Percentiles rank a stretch among this genome's conserved stretches.
These are phyloP conservation scores for Globisporangium recalcitrans DNA, from an alignment of 352 stramenopile species.

Conservation along the genomic window DNA sequence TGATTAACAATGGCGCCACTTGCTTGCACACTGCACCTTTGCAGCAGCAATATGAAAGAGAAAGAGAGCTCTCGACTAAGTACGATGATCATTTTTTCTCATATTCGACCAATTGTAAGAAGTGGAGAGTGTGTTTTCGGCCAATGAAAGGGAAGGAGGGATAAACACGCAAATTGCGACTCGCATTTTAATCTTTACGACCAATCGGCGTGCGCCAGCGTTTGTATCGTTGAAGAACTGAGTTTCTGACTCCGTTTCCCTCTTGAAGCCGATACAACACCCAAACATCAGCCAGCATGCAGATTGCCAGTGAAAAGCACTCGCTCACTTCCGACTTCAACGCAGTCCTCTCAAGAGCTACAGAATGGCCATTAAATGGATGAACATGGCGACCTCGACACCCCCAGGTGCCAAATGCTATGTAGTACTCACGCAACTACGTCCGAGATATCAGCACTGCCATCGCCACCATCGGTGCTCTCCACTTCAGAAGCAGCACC, in stretches of 20 bases:
- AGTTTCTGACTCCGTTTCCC: background rate
- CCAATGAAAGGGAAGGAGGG: background rate
- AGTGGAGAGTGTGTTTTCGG: background rate
- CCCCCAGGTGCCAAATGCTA: too few species aligned
- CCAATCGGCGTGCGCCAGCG: background rate
- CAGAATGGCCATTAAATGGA: too few species aligned
- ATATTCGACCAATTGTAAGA: background rate
- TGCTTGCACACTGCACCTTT: conserved; percentile 2
- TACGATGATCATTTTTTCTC: conserved; percentile 1
- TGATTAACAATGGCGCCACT: background rate
- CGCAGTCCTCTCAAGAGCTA: too few species aligned
- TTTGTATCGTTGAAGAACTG: background rate
- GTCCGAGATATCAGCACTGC: background rate
- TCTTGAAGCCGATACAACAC: background rate
- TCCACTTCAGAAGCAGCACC: background rate
- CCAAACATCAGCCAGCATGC: background rate
- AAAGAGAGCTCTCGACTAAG: background rate
- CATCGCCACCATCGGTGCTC: background rate
- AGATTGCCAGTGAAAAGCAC: background rate
- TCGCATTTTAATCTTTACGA: background rate
- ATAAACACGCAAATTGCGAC: conserved; percentile 10
- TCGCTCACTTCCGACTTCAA: too few species aligned
- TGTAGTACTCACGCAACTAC: background rate
- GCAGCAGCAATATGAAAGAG: background rate
- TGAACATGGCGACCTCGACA: too few species aligned